Evolutionary conservation across 495 filamentous ascomycete species (phyloP), one percentile per base, ranked within the genome.

Genomic region (Penicillium malachiteum): DNA sequence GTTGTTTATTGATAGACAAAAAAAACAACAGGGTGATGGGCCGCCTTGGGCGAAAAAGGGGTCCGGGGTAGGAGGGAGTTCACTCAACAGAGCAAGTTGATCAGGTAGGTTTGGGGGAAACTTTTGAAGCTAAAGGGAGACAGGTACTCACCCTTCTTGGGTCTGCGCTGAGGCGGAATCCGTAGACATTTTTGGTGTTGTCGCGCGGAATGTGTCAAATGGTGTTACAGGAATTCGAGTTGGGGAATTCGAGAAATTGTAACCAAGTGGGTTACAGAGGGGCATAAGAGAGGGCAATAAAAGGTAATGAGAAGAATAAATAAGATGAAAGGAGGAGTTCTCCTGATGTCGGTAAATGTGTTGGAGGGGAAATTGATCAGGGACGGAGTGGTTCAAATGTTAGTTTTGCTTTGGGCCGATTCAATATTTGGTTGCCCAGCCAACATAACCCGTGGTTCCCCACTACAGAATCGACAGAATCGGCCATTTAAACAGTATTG

Each of bases 191-290:
- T 56, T 64, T 63, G 53, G 43, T 54, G 54, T 65, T 56, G 56
- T 58, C 65, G 50, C 63, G 59, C 50, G 63, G 65, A 68, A 68
- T 68, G 65, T 68, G 65, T 66, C 65, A 66, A 57, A 60, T 7
- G 34, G 39, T 6, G 48, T 9, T 5, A 39, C 11, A 45, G 53
- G 59, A 55, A 59, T 57, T 43, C 13, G 49, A 13, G 41, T 30
- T 11, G 5, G 18, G 37, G 14, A 55, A 46, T 46, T 26, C 14
- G 6, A 11, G 12, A 8, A 46, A n/a, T 46, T 10, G 18, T 26
- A 32, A 7, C 21, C 21, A 26, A 26, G 21, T 26, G 21, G 21
- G 2, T 4, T 0, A 4, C 3, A 46, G 30, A 30, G 43, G 30
- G 4, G 43, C 31, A n/a, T 46, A 12, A 46, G 31, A 46, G 21